Base-by-base conservation (phyloP, 805 yeast genomes). In the Teunomyces funiuensis region DNA sequence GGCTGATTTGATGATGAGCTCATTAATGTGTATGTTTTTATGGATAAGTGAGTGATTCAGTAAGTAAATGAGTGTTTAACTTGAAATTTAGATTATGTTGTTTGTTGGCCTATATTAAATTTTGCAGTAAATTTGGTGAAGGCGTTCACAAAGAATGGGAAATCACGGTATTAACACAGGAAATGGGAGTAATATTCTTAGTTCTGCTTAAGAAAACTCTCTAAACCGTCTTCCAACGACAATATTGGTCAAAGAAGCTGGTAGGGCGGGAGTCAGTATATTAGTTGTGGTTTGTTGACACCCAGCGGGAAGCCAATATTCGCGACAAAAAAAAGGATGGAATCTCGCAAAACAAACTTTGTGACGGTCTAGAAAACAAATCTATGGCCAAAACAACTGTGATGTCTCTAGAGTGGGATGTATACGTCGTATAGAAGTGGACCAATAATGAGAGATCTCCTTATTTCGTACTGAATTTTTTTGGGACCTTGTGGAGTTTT, bases 1-100 rank as follows among this genome's bases (percentile, higher is more conserved):
- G 70, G 69, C 11, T 38, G 42, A 33, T 54, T 54, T n/a, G 37
- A 34, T n/a, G 37, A 34, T 7, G 28, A 17, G 18, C 28, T 34
- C 36, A 23, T 39, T 34, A n/a, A 22, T 22, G 25, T 22, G 25
- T 9, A 8, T 9, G 9, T 22, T 8, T 19, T 11, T 3, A 22
- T 8, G 25, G 25, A 22, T n/a, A n/a, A n/a, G n/a, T n/a, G n/a
- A n/a, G n/a, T n/a, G n/a, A n/a, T n/a, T n/a, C n/a, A n/a, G n/a
- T n/a, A n/a, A n/a, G n/a, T n/a, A n/a, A n/a, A n/a, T n/a, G n/a
- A n/a, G n/a, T n/a, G n/a, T n/a, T n/a, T n/a, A n/a, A n/a, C n/a
- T n/a, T n/a, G n/a, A n/a, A n/a, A n/a, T n/a, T n/a, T n/a, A n/a
- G n/a, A n/a, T n/a, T n/a, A n/a, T n/a, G n/a, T n/a, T n/a, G n/a